These are phyloP conservation scores for Chenopodium berlandieri DNA, from an alignment of 148 eudicot species.

Conservation along the genomic window DNA sequence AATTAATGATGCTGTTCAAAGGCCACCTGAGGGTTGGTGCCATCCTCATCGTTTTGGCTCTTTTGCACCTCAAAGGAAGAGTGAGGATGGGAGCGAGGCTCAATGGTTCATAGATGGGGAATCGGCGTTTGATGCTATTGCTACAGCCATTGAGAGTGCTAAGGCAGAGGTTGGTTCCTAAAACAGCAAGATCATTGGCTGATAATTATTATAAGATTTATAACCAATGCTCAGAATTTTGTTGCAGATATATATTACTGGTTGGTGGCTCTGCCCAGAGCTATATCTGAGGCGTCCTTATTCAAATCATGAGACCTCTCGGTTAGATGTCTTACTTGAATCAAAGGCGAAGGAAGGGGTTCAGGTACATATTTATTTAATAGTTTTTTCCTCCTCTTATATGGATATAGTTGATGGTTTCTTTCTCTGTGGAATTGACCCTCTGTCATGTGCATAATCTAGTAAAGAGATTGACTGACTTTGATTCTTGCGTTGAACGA, in stretches of 20 bases:
- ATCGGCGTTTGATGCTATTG: constrained; percentile 88
- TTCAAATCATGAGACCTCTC: constrained; percentile 52
- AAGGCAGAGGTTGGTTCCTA: constrained; percentile 73
- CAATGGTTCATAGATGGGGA: constrained; percentile 98
- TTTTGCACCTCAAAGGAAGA: constrained; percentile 85
- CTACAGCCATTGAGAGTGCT: constrained; percentile 90
- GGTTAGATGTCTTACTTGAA: constrained; percentile 86
- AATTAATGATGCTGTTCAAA: constrained; percentile 82
- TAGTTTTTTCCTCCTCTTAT: not conserved
- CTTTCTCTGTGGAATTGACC: not conserved
- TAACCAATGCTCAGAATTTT: constrained; percentile 18
- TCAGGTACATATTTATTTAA: constrained; percentile 55
- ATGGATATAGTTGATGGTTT: not conserved
- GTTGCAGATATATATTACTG: constrained; percentile 90
- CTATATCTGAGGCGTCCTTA: constrained; percentile 85
- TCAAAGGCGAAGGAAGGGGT: constrained; percentile 92
- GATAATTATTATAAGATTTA: not conserved
- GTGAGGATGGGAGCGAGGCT: constrained; percentile 90
- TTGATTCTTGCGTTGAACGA: not conserved
- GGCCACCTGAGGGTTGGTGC: constrained; percentile 91
- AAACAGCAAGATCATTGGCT: not conserved
- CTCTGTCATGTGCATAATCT: not conserved
- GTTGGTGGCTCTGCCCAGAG: constrained; percentile 99
- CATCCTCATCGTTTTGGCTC: constrained; percentile 94
- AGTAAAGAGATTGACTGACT: not conserved